Base-by-base conservation (phyloP, 306 rosid genomes). In the Erythrophleum fordii region DNA sequence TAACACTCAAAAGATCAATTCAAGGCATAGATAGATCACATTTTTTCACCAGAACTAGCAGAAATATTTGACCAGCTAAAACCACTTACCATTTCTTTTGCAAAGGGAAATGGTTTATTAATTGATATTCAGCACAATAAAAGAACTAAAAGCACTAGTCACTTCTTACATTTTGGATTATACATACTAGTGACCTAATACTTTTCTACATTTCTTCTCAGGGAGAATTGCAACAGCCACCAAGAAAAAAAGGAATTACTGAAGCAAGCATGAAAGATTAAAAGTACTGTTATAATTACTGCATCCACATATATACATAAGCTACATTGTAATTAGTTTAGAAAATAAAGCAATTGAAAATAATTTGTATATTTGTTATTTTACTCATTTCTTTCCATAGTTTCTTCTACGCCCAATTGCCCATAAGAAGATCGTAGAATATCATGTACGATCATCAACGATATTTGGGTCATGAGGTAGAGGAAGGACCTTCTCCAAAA, bases 331-430 rank as follows among this genome's bases (percentile, higher is more conserved):
- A 48, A 75, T 75, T 44, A 3, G 17, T 48, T 44, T 35, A 61
- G 62, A 74, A 83, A 69, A 72, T 25, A 26, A 67, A 66, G 39
- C 62, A 58, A 46, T 75, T 14, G 42, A 66, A 55, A 53, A 52
- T 61, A 39, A 62, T 31, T 23, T 61, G 62, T 16, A 20, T 55
- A 6, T 58, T 59, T 69, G 7, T 53, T 39, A 51, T 11, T 52
- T n/a, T 25, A n/a, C 37, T 74, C 29, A 53, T 66, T 56, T 68
- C 51, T 59, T 66, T 13, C n/a, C 31, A n/a, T 23, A 39, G 5
- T 22, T 5, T 37, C 34, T 68, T 20, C 53, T 41, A 11, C 16
- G n/a, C 9, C n/a, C 39, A 56, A 26, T 12, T 59, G 39, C 39
- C 35, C 37, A 59, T 26, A 25, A 3, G 9, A 58, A 23, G 9